Percentiles rank a stretch among this genome's conserved stretches.
Evolutionary conservation across 352 stramenopile genomes (phyloP).

Genomic region (Globisporangium cederbergense): DNA sequence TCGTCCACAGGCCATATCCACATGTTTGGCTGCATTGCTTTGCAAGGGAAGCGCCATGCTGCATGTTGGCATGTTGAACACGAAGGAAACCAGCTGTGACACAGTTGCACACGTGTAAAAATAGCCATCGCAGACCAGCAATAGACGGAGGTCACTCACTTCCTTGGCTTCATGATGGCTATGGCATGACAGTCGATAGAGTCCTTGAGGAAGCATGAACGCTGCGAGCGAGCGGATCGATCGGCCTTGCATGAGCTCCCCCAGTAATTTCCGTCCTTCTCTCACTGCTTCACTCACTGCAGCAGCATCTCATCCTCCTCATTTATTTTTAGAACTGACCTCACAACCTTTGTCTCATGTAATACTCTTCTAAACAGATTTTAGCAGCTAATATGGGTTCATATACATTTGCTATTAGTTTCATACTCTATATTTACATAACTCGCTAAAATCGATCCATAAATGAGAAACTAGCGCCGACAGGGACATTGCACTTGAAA

Average conservation of each 20-base stretch:
- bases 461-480: background rate
- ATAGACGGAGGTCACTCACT: no score
- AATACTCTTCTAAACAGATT: background rate
- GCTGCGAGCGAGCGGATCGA: background rate
- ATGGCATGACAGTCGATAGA: no score
- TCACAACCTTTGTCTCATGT: background rate
- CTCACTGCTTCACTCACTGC: background rate
- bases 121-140: background rate
- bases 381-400: background rate
- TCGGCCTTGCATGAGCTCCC: background rate
- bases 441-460: background rate
- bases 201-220: no score
- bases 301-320: conserved; percentile 11
- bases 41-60: background rate
- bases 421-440: background rate
- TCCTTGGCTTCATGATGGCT: no score
- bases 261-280: background rate
- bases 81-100: conserved; percentile 1
- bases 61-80: background rate
- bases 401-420: background rate
- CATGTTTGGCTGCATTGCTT: no score
- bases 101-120: conserved; percentile 2
- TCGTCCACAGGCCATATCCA: background rate
- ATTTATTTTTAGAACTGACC: conserved; percentile 11
- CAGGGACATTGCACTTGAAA: background rate